Evolutionary conservation across 306 rosid species (phyloP).

Genomic region (Carpinus fangiana): DNA sequence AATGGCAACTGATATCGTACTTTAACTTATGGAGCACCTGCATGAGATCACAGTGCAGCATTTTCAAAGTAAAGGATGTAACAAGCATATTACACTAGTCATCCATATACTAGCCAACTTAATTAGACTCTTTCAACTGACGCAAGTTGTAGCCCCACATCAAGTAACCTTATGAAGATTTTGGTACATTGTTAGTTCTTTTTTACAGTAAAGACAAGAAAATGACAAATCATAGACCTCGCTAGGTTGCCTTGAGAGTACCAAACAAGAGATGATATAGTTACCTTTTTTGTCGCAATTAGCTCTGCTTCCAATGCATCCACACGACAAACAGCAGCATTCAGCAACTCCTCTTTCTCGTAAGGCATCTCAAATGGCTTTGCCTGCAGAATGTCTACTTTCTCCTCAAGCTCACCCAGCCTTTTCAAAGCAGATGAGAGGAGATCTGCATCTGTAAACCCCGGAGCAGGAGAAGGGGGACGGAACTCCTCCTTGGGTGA

Average conservation of each 20-base stretch:
- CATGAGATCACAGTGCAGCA: neutral
- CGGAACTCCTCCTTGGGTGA: slow-evolving; percentile 50
- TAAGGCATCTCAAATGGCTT: slow-evolving; percentile 78
- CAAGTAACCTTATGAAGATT: neutral
- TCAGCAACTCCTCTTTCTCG: slow-evolving; percentile 83
- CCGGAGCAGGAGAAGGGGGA: slow-evolving; percentile 62
- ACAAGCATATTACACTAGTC: neutral
- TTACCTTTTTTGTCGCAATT: slow-evolving; percentile 78
- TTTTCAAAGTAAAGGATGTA: neutral
- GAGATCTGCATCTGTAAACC: slow-evolving; percentile 37
- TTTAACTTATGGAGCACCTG: neutral
- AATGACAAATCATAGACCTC: neutral
- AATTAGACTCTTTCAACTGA: neutral
- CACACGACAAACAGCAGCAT: slow-evolving; percentile 87
- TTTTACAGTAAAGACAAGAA: neutral
- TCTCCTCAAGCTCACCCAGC: slow-evolving; percentile 73
- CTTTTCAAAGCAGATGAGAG: slow-evolving; percentile 58
- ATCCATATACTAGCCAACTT: neutral
- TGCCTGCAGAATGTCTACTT: slow-evolving; percentile 62
- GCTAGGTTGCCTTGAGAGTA: slow-evolving; percentile 3
- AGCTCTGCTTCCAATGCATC: slow-evolving; percentile 91
- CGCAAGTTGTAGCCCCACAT: neutral
- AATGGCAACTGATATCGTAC: neutral
- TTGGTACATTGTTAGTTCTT: neutral
- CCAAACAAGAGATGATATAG: slow-evolving; percentile 6